Evolutionary conservation across 306 rosid genomes (phyloP).

Genomic region (Cicer chorassanicum): DNA sequence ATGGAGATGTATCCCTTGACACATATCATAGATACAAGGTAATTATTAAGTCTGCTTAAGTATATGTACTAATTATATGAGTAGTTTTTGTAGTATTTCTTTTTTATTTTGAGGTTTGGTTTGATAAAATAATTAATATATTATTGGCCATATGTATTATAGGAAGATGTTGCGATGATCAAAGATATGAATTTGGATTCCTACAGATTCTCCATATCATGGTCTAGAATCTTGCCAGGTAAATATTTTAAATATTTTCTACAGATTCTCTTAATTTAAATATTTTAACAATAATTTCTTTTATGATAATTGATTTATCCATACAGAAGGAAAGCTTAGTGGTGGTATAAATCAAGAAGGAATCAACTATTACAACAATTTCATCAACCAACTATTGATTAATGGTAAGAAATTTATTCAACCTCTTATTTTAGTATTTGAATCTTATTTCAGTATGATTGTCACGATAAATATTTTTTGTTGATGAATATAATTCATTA

Average conservation of each 20-base stretch:
- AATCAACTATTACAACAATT: slow-evolving; percentile 2
- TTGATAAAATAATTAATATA: background rate
- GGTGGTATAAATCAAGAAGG: slow-evolving; percentile 27
- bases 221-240: slow-evolving; percentile 26
- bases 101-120: background rate
- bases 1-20: slow-evolving; percentile 28
- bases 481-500: too few relatives aligned
- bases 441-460: too few relatives aligned
- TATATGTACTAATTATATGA: too few relatives aligned
- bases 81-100: too few relatives aligned
- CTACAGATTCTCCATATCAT: slow-evolving; percentile 16
- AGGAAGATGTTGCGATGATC: background rate
- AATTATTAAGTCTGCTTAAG: too few relatives aligned
- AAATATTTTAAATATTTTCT: too few relatives aligned
- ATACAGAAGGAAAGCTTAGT: slow-evolving; percentile 15
- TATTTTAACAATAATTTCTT: background rate
- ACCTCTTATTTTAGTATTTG: too few relatives aligned
- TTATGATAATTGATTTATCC: background rate
- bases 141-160: background rate
- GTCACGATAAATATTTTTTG: too few relatives aligned
- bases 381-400: background rate
- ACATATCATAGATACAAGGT: slow-evolving; percentile 20
- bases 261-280: background rate
- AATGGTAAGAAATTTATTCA: background rate
- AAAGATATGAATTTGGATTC: slow-evolving; percentile 21